A percentile compares a stretch with the other conserved stretches of the same genome.
Evolutionary conservation across 768 basidiomycete species (phyloP).

Genomic region (Sarcodon sp.): DNA sequence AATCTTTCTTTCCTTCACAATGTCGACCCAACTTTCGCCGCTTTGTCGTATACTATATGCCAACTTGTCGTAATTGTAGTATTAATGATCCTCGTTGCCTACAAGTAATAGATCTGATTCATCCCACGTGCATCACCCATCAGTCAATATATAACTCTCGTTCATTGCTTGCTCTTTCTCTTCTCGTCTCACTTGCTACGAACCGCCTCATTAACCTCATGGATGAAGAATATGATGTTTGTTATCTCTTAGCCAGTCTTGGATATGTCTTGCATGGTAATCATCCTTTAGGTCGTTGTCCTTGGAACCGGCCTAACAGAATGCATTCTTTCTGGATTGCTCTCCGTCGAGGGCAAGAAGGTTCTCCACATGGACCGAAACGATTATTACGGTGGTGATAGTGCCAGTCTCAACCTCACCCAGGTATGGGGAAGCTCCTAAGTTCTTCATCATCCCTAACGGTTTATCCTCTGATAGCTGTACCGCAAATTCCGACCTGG

Average conservation of each 20-base stretch:
- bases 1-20: too few species aligned
- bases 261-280: neutral
- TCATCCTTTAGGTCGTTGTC: constrained; percentile 55
- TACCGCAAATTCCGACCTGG: constrained; percentile 89
- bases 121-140: constrained; percentile 1
- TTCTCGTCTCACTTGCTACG: constrained; percentile 13
- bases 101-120: neutral
- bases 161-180: constrained; percentile 7
- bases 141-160: constrained; percentile 2
- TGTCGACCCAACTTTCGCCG: too few species aligned
- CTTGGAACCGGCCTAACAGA: constrained; percentile 97
- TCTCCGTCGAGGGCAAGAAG: constrained; percentile 99
- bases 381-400: constrained; percentile 98
- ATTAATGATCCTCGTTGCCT: too few species aligned
- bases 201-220: constrained; percentile 30
- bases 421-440: constrained; percentile 45
- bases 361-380: constrained; percentile 98
- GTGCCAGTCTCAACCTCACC: constrained; percentile 92
- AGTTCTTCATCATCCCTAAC: constrained; percentile 1
- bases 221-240: constrained; percentile 99
- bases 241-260: neutral
- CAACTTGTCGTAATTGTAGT: neutral
- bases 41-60: too few species aligned
- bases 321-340: constrained; percentile 93
- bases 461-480: constrained; percentile 36